Conservation (phyloP, 192 early-diverging fungal species). For the Paraglomus occultum region DNA sequence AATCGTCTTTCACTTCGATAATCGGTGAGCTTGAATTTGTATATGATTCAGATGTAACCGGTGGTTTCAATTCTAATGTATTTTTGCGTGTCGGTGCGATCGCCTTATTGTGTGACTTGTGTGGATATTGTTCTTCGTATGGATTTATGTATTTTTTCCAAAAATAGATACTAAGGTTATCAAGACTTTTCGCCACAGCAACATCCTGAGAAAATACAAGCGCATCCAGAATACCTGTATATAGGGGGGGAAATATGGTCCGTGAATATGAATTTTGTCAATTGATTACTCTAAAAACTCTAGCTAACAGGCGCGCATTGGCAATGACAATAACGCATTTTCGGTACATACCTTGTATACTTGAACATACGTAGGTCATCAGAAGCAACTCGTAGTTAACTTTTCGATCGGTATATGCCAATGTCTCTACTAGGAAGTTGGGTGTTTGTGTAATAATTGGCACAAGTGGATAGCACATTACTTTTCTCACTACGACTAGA, state of each 20-base stretch:
- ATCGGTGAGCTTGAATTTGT: too few species aligned
- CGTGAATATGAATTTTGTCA: too few species aligned
- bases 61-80: too few species aligned
- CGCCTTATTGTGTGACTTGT: constrained; percentile 9
- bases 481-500: constrained; percentile 1
- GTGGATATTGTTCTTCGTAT: constrained; percentile 1
- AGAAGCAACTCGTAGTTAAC: background rate
- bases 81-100: too few species aligned
- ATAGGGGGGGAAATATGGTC: too few species aligned
- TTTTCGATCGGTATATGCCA: background rate
- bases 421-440: background rate
- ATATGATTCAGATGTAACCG: too few species aligned
- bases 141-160: background rate
- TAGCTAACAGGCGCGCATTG: too few species aligned
- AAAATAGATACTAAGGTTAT: background rate
- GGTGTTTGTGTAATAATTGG: background rate
- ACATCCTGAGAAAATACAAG: constrained; percentile 19
- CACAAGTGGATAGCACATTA: constrained; percentile 14
- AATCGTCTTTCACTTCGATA: too few species aligned
- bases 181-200: background rate
- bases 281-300: too few species aligned
- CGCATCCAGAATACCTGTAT: constrained; percentile 1
- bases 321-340: too few species aligned
- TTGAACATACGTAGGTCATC: background rate
- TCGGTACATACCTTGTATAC: constrained; percentile 5